Percentiles rank a stretch among this genome's conserved stretches.
Conservation (phyloP, 768 basidiomycete species). For the Suillus bovinus region DNA sequence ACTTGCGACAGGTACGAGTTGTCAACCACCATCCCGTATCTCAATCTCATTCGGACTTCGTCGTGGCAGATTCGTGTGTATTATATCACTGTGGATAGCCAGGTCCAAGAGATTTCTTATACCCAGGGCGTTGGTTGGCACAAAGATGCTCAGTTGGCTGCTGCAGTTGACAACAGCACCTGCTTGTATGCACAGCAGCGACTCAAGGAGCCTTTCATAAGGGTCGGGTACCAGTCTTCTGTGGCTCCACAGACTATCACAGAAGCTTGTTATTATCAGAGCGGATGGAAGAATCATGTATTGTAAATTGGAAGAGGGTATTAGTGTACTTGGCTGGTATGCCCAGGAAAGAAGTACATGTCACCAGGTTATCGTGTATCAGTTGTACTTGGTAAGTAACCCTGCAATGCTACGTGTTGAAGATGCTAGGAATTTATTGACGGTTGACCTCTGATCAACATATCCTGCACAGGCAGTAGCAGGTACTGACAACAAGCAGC, state of each 20-base stretch:
- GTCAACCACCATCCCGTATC: not conserved
- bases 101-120: not conserved
- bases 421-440: too few species aligned
- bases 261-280: not conserved
- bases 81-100: not conserved
- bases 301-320: not conserved
- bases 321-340: not conserved
- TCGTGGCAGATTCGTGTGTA: not conserved
- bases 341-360: not conserved
- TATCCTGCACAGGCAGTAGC: too few species aligned
- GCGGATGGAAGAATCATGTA: not conserved
- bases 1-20: not conserved
- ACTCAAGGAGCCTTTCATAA: too few species aligned
- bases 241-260: not conserved
- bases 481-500: too few species aligned
- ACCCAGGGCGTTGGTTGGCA: not conserved
- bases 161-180: not conserved
- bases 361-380: not conserved
- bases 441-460: too few species aligned
- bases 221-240: slow-evolving; percentile 1
- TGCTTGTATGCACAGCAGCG: not conserved
- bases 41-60: not conserved
- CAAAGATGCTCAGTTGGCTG: not conserved
- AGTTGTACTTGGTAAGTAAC: too few species aligned
- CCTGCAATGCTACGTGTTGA: too few species aligned